Percentiles rank a stretch among this genome's conserved stretches.
phyloP scores from a whole-genome alignment of 2,329 filamentous ascomycete species.

The Hypoxylon sp. region DNA sequence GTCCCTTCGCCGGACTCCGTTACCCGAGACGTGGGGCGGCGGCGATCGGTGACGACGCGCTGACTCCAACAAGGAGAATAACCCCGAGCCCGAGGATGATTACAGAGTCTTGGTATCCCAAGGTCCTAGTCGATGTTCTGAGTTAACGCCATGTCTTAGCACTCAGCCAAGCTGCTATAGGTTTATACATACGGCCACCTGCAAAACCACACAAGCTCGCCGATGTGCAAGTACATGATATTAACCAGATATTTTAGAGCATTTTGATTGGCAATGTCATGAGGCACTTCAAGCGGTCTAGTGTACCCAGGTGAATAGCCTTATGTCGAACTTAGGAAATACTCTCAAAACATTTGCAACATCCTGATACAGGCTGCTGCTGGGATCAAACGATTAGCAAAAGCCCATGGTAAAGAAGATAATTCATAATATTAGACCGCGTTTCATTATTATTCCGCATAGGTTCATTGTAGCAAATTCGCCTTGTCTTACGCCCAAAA shows the following conservation, averaged over 20 bases:
- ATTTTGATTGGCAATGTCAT: too few relatives aligned
- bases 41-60: background rate
- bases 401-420: background rate
- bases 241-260: too few relatives aligned
- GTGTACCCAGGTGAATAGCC: too few relatives aligned
- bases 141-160: background rate
- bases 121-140: background rate
- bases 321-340: too few relatives aligned
- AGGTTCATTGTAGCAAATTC: background rate
- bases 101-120: background rate
- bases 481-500: background rate
- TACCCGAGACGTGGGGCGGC: background rate
- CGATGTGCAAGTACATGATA: too few relatives aligned
- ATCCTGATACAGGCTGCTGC: background rate
- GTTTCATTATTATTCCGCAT: too few relatives aligned
- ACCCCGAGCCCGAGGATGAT: background rate
- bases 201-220: background rate
- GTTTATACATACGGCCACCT: background rate
- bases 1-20: background rate
- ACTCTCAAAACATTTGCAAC: background rate
- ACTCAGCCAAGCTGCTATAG: background rate
- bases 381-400: background rate
- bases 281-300: too few relatives aligned
- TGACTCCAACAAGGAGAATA: background rate
- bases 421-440: background rate